Conservation (phyloP, 345 rosid genomes). For the Gossypium rotundifolium region DNA sequence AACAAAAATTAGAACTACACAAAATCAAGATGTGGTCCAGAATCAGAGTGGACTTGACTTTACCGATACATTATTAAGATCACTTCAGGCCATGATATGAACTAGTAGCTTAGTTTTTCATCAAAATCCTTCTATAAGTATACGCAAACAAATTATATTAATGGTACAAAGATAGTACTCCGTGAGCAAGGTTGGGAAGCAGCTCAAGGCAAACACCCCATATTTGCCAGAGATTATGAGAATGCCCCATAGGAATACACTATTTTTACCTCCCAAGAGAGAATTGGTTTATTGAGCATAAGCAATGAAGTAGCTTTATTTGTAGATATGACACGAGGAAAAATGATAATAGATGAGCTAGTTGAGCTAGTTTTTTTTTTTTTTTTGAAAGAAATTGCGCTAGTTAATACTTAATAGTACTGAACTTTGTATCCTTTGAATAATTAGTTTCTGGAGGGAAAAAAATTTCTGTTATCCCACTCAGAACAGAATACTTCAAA, state of each 20-base stretch:
- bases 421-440: neutral
- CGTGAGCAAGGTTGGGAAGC: neutral
- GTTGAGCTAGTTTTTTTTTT: neutral
- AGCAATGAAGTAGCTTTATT: neutral
- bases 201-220: neutral
- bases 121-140: neutral
- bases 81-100: constrained; percentile 1
- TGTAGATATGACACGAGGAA: neutral
- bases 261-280: neutral
- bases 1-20: neutral
- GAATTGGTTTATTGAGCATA: neutral
- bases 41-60: neutral
- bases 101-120: neutral
- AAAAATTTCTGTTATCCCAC: neutral
- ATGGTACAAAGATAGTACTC: neutral
- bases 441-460: neutral
- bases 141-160: neutral
- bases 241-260: neutral
- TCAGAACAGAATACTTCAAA: neutral
- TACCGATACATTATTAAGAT: neutral
- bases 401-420: neutral
- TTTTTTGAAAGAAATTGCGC: too few species aligned
- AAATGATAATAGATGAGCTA: neutral
- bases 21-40: constrained; percentile 4
- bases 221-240: neutral